Evolutionary conservation across 208 protist genomes (phyloP).

Genomic region (Giardia duodenalis): DNA sequence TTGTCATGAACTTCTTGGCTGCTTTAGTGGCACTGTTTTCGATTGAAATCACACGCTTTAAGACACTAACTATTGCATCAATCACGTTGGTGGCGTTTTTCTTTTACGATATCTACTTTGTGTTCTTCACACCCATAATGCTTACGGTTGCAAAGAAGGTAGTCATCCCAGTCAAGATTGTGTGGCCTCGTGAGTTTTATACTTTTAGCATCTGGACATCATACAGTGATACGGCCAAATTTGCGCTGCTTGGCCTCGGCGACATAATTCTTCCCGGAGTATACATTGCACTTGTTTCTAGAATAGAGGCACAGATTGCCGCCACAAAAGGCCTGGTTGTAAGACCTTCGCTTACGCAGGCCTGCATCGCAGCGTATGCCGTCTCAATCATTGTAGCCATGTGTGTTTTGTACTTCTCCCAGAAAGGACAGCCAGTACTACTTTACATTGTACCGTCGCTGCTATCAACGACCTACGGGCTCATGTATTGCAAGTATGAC

Average conservation of each 20-base stretch:
- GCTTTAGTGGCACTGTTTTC: neutral
- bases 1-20: neutral
- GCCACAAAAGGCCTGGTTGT: neutral
- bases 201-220: neutral
- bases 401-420: neutral
- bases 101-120: conserved; percentile 28
- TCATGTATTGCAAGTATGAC: neutral
- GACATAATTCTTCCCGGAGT: neutral
- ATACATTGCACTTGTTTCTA: neutral
- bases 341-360: neutral
- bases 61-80: neutral
- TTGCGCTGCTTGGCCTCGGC: neutral
- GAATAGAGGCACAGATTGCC: neutral
- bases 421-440: neutral
- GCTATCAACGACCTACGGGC: neutral
- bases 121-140: conserved; percentile 27
- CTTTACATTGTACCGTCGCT: neutral
- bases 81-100: conserved; percentile 14
- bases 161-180: neutral
- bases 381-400: neutral
- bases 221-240: neutral
- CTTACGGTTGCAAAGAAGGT: neutral
- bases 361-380: neutral
- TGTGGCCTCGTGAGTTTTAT: neutral
- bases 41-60: neutral